A percentile compares a stretch with the other conserved stretches of the same genome.
Evolutionary conservation across 768 basidiomycete genomes (phyloP).

Genomic region (Pleurotus salmoneostramineus): DNA sequence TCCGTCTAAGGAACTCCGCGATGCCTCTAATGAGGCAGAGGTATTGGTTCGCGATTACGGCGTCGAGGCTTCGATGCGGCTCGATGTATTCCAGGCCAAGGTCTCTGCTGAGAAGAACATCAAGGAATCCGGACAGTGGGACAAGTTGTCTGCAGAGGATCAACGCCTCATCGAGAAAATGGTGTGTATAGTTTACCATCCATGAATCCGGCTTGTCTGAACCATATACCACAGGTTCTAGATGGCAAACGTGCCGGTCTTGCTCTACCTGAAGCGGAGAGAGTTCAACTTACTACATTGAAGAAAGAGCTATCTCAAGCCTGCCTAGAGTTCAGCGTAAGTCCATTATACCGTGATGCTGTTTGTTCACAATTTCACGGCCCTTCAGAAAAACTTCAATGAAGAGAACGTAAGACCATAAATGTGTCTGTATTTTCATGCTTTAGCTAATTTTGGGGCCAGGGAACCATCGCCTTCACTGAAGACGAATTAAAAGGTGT

Average conservation of each 20-base stretch:
- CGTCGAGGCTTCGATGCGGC: constrained; percentile 77
- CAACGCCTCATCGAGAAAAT: constrained; percentile 78
- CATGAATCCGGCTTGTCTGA: not conserved
- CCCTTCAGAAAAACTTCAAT: constrained; percentile 78
- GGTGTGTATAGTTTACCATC: constrained; percentile 24
- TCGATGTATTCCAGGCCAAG: constrained; percentile 77
- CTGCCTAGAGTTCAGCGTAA: constrained; percentile 75
- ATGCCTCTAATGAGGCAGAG: constrained; percentile 76
- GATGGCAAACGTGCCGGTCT: constrained; percentile 82
- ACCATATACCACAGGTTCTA: constrained; percentile 36
- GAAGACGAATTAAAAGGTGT: constrained; percentile 76
- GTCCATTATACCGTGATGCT: constrained; percentile 17
- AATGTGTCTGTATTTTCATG: not conserved
- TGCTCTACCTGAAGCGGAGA: constrained; percentile 61
- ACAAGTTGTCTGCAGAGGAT: constrained; percentile 61
- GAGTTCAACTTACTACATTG: constrained; percentile 49
- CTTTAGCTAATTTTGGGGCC: constrained; percentile 1
- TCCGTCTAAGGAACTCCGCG: constrained; percentile 67
- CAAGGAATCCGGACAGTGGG: constrained; percentile 56
- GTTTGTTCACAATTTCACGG: constrained; percentile 4
- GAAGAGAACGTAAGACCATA: constrained; percentile 64
- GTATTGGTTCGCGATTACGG: constrained; percentile 64
- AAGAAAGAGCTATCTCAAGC: constrained; percentile 77
- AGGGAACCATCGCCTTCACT: constrained; percentile 66
- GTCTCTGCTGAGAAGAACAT: constrained; percentile 66